A percentile compares a stretch with the other conserved stretches of the same genome.
These are phyloP conservation scores for Penicillium chermesinum DNA, from an alignment of 495 filamentous ascomycete species.

Conservation along the genomic window DNA sequence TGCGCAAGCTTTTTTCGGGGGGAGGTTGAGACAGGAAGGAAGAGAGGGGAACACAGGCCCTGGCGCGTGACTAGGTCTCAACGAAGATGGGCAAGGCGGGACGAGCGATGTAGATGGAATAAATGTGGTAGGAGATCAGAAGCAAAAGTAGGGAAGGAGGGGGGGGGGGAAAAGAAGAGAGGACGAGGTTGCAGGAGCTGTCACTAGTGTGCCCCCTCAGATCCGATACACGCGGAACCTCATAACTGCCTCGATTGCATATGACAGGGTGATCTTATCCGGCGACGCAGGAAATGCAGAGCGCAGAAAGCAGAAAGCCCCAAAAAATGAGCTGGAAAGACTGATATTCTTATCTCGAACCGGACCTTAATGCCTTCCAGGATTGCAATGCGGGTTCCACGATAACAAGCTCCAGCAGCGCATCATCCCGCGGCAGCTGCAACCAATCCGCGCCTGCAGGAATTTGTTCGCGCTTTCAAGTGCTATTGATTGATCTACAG, in stretches of 20 bases:
- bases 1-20: conserved; percentile 6
- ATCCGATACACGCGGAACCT: background rate
- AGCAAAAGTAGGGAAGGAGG: conserved; percentile 2
- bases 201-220: conserved; percentile 6
- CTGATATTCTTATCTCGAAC: too few species aligned
- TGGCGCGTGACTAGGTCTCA: conserved; percentile 15
- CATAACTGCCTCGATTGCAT: background rate
- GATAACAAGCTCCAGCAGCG: conserved; percentile 6
- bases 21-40: background rate
- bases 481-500: too few species aligned
- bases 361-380: too few species aligned
- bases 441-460: conserved; percentile 3
- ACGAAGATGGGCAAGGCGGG: background rate
- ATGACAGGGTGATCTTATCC: background rate
- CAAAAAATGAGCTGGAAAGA: too few species aligned
- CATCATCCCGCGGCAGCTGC: conserved; percentile 5
- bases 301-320: too few species aligned
- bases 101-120: conserved; percentile 1
- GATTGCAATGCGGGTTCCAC: too few species aligned
- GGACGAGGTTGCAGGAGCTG: conserved; percentile 16
- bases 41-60: conserved; percentile 15
- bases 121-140: conserved; percentile 1
- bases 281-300: too few species aligned
- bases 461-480: background rate
- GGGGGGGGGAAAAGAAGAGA: conserved; percentile 3